phyloP scores from a whole-genome alignment of 2,329 filamentous ascomycete species.

The Hypoxylon sp. region DNA sequence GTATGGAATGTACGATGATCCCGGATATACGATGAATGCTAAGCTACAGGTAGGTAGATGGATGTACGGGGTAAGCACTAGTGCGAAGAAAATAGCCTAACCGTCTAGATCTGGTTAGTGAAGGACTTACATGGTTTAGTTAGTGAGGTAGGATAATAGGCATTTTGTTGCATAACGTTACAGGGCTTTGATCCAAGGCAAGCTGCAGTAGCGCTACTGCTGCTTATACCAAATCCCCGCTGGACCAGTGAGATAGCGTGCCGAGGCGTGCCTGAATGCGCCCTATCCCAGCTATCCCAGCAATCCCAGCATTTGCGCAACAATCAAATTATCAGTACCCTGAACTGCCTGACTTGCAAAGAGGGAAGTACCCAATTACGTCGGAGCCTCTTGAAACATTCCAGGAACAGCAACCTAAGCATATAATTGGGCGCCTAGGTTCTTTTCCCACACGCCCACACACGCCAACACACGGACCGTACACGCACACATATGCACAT shows the following conservation, averaged over 20 bases:
- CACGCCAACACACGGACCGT: constrained; percentile 17
- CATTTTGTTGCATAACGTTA: constrained; percentile 20
- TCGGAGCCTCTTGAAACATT: constrained; percentile 44
- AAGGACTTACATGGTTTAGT: not conserved
- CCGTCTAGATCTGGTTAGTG: not conserved
- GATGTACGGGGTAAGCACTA: not conserved
- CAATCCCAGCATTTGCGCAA: constrained; percentile 15
- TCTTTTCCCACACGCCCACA: constrained; percentile 26
- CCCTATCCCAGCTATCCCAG: constrained; percentile 27
- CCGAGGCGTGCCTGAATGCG: constrained; percentile 34
- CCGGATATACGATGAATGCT: too few relatives aligned
- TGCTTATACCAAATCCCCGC: constrained; percentile 29
- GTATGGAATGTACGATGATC: too few relatives aligned
- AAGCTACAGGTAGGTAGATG: not conserved
- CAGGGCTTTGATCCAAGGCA: constrained; percentile 29
- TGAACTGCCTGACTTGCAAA: not conserved
- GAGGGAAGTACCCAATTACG: constrained; percentile 25
- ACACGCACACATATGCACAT: constrained; percentile 13
- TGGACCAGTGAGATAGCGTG: constrained; percentile 30
- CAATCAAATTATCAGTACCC: constrained; percentile 20
- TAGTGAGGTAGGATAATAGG: constrained; percentile 1
- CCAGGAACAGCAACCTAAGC: constrained; percentile 38
- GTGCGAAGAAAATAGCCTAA: not conserved
- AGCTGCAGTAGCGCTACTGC: constrained; percentile 34
- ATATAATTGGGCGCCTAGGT: constrained; percentile 43